Conservation (phyloP, 1,284 basidiomycete species). For the Inonotus hispidus region DNA sequence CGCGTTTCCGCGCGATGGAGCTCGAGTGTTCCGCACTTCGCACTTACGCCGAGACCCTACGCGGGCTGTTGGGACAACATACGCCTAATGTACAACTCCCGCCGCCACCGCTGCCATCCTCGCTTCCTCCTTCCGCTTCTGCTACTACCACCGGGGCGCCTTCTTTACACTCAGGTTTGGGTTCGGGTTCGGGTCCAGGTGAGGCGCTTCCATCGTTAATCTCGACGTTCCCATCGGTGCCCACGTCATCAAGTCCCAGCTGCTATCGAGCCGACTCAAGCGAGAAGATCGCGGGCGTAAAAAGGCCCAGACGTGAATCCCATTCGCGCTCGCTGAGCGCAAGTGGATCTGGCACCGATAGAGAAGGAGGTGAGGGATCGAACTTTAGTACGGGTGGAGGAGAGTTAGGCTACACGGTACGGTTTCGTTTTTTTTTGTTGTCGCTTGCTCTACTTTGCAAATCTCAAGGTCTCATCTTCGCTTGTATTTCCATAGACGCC, state of each 20-base stretch:
- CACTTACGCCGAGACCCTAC: neutral
- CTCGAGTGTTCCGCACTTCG: neutral
- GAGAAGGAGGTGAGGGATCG: neutral
- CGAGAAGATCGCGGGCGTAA: neutral
- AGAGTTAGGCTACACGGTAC: neutral
- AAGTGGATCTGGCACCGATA: neutral
- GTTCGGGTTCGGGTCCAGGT: neutral
- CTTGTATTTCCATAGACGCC: neutral
- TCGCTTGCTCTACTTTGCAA: neutral
- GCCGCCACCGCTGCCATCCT: neutral
- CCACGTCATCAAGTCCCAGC: neutral
- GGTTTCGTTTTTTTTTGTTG: neutral
- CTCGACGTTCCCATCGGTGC: neutral
- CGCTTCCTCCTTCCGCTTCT: neutral
- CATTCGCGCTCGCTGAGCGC: neutral
- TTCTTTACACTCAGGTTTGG: neutral
- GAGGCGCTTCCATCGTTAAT: neutral
- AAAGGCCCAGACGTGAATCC: neutral
- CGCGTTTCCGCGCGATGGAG: conserved; percentile 5
- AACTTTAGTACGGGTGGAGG: neutral
- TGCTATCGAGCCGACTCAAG: neutral
- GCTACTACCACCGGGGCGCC: neutral
- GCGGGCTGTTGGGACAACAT: neutral
- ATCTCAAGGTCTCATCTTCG: neutral
- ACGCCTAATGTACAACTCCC: neutral